Conservation (phyloP, 352 stramenopile genomes). For the Chrysophaeum taylorii region DNA sequence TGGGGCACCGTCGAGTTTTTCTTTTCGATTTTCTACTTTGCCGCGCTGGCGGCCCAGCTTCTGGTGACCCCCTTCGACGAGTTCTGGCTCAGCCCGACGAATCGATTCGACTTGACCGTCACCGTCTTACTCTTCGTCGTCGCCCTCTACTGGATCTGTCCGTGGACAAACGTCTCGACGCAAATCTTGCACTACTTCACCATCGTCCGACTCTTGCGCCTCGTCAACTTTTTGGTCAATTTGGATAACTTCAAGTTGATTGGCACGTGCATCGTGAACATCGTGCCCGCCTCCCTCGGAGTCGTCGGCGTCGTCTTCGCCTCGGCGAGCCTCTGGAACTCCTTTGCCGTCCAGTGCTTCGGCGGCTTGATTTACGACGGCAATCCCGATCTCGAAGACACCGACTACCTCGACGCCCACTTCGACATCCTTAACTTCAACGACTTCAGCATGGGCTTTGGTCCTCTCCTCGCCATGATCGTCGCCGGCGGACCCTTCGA, state of each 20-base stretch:
- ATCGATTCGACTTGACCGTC: conserved; percentile 21
- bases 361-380: conserved; percentile 17
- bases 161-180: not conserved
- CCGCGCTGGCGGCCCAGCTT: not conserved
- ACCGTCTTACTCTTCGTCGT: conserved; percentile 18
- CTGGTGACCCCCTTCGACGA: conserved; percentile 22
- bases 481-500: conserved; percentile 9
- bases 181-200: conserved; percentile 14
- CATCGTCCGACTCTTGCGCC: conserved; percentile 25
- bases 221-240: conserved; percentile 14
- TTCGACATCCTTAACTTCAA: conserved; percentile 22
- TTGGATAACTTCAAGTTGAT: not conserved
- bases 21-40: conserved; percentile 15
- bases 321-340: not conserved
- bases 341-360: conserved; percentile 4
- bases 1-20: conserved; percentile 9
- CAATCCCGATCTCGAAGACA: conserved; percentile 6
- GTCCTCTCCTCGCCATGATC: conserved; percentile 18
- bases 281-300: conserved; percentile 1
- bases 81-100: conserved; percentile 5
- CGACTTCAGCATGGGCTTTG: conserved; percentile 18
- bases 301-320: conserved; percentile 14
- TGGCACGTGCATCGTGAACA: not conserved
- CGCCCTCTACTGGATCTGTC: conserved; percentile 16
- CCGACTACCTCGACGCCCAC: conserved; percentile 4